Percentiles rank a stretch among this genome's conserved stretches.
phyloP scores from a whole-genome alignment of 2,329 filamentous ascomycete genomes.

The Clarireedia monteithiana region DNA sequence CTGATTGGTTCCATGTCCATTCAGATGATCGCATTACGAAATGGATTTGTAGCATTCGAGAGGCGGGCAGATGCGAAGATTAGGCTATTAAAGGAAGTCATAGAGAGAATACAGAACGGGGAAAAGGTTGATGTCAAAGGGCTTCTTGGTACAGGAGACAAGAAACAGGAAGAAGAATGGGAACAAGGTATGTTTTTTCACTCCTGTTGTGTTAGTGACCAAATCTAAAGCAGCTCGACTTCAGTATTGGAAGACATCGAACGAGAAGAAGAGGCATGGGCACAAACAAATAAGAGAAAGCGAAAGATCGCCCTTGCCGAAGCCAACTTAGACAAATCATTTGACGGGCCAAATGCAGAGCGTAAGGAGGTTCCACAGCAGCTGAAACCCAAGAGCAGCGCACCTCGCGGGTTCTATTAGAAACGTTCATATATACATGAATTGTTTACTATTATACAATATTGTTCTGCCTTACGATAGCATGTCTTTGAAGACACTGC shows the following conservation, averaged over 20 bases:
- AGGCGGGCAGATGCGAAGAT: conserved; percentile 76
- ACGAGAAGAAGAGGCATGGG: conserved; percentile 46
- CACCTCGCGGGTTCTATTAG: conserved; percentile 28
- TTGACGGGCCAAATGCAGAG: not conserved
- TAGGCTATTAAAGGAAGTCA: conserved; percentile 63
- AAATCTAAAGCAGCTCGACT: not conserved
- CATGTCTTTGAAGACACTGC: conserved; percentile 49
- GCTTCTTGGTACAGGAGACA: conserved; percentile 69
- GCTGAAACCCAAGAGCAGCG: conserved; percentile 17
- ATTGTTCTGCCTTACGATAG: conserved; percentile 34
- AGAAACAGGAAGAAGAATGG: conserved; percentile 74
- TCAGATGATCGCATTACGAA: conserved; percentile 76
- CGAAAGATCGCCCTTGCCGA: conserved; percentile 14
- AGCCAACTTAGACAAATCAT: not conserved
- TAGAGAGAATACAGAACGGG: conserved; percentile 61
- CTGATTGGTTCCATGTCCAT: conserved; percentile 95
- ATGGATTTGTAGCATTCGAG: conserved; percentile 63
- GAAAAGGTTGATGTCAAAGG: conserved; percentile 81
- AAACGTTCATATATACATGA: conserved; percentile 2
- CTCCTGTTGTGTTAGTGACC: not conserved
- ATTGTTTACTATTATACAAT: conserved; percentile 15
- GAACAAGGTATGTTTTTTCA: conserved; percentile 58
- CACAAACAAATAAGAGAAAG: conserved; percentile 22
- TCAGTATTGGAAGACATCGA: conserved; percentile 60
- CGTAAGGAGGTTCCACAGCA: conserved; percentile 8